Conservation (phyloP, 352 stramenopile species). For the Phytopythium oedochilum region DNA sequence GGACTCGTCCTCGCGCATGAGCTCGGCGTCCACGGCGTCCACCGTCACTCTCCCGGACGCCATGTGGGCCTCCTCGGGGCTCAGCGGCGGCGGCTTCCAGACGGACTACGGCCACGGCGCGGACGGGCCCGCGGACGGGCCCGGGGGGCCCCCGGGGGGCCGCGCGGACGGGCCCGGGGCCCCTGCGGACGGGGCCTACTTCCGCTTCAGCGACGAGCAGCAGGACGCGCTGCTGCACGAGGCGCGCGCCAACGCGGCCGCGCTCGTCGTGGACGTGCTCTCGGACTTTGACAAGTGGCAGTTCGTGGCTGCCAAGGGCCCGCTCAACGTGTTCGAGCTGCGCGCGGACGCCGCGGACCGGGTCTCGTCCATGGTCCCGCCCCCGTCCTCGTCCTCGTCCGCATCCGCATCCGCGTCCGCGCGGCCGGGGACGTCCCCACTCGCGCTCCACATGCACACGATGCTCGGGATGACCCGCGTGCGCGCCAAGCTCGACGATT, state of each 20-base stretch:
- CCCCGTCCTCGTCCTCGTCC: conserved; percentile 2
- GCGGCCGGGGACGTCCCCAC: neutral
- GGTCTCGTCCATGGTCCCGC: conserved; percentile 43
- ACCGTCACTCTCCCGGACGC: neutral
- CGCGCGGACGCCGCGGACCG: conserved; percentile 33
- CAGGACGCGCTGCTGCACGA: conserved; percentile 41
- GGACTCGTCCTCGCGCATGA: conserved; percentile 3
- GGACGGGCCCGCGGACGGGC: conserved; percentile 1
- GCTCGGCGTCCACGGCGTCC: conserved; percentile 1
- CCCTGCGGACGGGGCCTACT: conserved; percentile 22
- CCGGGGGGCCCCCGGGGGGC: neutral
- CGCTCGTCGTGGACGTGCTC: conserved; percentile 52
- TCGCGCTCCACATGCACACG: conserved; percentile 36
- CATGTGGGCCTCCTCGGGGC: conserved; percentile 3
- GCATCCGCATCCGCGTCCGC: neutral
- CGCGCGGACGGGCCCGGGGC: conserved; percentile 7
- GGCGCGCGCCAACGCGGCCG: conserved; percentile 45
- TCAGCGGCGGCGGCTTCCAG: conserved; percentile 3
- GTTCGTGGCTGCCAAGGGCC: conserved; percentile 31
- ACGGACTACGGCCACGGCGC: conserved; percentile 7
- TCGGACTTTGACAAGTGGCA: conserved; percentile 63
- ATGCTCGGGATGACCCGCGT: conserved; percentile 56
- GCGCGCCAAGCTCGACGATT: conserved; percentile 53
- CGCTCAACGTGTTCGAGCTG: conserved; percentile 55
- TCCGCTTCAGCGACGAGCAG: conserved; percentile 48